phyloP scores from a whole-genome alignment of 2,329 filamentous ascomycete genomes.

The Fusarium algeriense region DNA sequence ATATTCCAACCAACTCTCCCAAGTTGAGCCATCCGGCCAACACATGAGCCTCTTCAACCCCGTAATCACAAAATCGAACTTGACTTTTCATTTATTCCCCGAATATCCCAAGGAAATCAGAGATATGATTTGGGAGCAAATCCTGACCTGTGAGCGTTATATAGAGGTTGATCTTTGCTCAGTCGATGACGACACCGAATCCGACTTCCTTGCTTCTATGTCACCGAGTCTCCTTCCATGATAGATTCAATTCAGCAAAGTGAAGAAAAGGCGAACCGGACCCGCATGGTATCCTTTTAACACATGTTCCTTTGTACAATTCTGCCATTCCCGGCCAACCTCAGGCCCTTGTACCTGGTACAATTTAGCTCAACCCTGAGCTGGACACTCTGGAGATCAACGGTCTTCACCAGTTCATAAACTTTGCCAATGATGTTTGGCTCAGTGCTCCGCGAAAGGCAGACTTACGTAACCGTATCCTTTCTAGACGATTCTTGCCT shows the following conservation, averaged over 20 bases:
- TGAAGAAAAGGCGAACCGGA: neutral
- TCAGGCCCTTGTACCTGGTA: neutral
- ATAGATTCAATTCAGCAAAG: neutral
- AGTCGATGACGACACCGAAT: rapidly evolving
- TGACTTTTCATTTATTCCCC: neutral
- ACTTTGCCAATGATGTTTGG: neutral
- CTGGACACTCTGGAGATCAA: neutral
- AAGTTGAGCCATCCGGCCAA: neutral
- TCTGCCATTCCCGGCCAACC: neutral
- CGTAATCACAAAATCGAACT: neutral
- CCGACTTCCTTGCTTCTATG: neutral
- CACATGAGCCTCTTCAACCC: rapidly evolving
- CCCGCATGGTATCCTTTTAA: rapidly evolving
- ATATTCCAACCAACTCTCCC: rapidly evolving
- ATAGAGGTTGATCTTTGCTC: neutral
- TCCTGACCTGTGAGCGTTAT: neutral
- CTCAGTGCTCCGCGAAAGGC: rapidly evolving
- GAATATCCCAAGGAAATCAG: neutral
- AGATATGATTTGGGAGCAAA: neutral
- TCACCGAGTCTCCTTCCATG: neutral
- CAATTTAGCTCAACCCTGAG: neutral
- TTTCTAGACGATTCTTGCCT: neutral
- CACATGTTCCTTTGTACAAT: too few species aligned
- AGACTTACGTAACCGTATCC: neutral
- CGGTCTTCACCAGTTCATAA: neutral